These are phyloP conservation scores for Phytophthora cactorum DNA, from an alignment of 352 stramenopile genomes.

Conservation along the genomic window DNA sequence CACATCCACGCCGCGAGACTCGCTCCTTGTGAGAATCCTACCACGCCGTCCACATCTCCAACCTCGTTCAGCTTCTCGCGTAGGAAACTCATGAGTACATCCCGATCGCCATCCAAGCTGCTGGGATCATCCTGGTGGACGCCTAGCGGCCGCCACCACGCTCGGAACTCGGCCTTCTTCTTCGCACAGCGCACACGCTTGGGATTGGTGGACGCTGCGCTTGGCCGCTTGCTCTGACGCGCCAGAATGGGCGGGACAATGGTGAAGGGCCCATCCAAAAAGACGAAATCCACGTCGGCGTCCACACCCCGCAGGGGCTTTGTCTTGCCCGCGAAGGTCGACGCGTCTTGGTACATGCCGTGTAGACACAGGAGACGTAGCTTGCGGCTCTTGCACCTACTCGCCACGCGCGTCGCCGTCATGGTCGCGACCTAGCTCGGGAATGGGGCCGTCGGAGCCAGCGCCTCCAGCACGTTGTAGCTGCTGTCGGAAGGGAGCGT, in stretches of 20 bases:
- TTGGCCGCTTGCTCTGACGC: conserved; percentile 43
- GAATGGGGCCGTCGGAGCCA: conserved; percentile 17
- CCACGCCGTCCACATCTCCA: conserved; percentile 72
- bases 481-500: not conserved
- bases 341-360: conserved; percentile 86
- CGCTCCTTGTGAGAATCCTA: conserved; percentile 87
- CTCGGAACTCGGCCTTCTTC: conserved; percentile 68
- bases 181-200: conserved; percentile 54
- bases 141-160: conserved; percentile 74
- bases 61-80: conserved; percentile 60
- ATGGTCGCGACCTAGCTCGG: conserved; percentile 16
- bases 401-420: conserved; percentile 21
- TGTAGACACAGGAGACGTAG: conserved; percentile 83
- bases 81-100: conserved; percentile 64
- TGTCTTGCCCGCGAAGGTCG: conserved; percentile 73
- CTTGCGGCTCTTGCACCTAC: conserved; percentile 35
- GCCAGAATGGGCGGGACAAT: conserved; percentile 74
- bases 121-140: conserved; percentile 52
- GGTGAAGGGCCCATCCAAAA: conserved; percentile 74
- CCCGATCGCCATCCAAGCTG: conserved; percentile 59
- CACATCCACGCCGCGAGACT: conserved; percentile 85
- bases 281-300: conserved; percentile 66
- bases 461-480: conserved; percentile 16
- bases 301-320: conserved; percentile 51
- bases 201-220: conserved; percentile 17